Conservation (phyloP, 2,329 filamentous ascomycete genomes). For the Fusarium anguioides region DNA sequence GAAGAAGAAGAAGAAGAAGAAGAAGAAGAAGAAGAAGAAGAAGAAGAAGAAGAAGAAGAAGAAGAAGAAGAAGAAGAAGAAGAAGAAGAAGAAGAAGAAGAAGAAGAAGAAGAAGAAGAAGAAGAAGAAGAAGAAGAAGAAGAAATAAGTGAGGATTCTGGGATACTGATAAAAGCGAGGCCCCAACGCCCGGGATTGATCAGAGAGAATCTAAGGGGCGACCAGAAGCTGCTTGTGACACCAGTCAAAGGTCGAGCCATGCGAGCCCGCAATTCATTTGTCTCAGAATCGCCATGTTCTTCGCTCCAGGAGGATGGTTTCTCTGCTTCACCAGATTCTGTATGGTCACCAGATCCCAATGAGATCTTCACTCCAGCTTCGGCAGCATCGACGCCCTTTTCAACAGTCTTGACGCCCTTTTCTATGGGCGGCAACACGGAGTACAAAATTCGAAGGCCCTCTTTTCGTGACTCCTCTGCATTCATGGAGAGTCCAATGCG, state of each 20-base stretch:
- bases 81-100: no score
- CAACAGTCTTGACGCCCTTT: conserved; percentile 10
- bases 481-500: no score
- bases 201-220: background rate
- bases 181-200: conserved; percentile 1
- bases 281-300: background rate
- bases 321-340: conserved; percentile 3
- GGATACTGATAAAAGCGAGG: background rate
- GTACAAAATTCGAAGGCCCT: background rate
- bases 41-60: no score
- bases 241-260: background rate
- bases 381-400: conserved; percentile 6
- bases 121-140: background rate
- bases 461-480: background rate
- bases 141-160: background rate
- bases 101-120: background rate
- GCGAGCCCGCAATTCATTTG: background rate
- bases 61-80: no score
- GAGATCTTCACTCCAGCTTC: conserved; percentile 19
- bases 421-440: background rate
- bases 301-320: background rate
- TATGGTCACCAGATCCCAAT: conserved; percentile 8
- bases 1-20: no score
- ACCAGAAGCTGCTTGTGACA: background rate
- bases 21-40: no score